phyloP scores from a whole-genome alignment of 257 asterid species.

The Vinca minor region DNA sequence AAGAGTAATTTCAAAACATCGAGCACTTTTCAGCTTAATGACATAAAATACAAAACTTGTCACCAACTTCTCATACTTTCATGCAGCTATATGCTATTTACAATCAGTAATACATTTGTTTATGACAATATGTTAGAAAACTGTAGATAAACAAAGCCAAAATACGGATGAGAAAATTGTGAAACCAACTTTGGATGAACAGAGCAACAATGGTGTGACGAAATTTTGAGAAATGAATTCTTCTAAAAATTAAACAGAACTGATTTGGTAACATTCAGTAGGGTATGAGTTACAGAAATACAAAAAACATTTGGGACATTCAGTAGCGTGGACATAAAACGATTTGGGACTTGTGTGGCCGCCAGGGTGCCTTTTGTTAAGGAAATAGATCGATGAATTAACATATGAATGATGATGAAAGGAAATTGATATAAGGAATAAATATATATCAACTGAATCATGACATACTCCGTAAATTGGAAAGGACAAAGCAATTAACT shows the following conservation, averaged over 20 bases:
- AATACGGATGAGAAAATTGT: not conserved
- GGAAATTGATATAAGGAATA: not conserved
- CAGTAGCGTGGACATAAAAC: not conserved
- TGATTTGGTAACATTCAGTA: too few relatives aligned
- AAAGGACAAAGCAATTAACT: not conserved
- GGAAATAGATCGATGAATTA: not conserved
- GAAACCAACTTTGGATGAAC: not conserved
- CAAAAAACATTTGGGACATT: not conserved
- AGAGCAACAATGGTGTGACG: not conserved
- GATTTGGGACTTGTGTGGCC: not conserved
- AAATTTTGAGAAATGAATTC: not conserved
- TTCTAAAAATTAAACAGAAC: not conserved
- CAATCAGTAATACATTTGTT: not conserved
- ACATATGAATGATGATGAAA: not conserved
- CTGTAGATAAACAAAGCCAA: not conserved
- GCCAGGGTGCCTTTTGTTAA: not conserved
- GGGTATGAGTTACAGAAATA: not conserved
- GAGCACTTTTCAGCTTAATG: not conserved
- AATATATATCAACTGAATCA: not conserved
- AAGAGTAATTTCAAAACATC: not conserved
- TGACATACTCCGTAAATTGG: not conserved
- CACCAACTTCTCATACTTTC: not conserved
- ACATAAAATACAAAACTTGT: not conserved
- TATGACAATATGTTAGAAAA: not conserved
- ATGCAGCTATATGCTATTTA: not conserved